Evolutionary conservation across 768 basidiomycete species (phyloP).

Genomic region (Udeniomyces megalosporus): DNA sequence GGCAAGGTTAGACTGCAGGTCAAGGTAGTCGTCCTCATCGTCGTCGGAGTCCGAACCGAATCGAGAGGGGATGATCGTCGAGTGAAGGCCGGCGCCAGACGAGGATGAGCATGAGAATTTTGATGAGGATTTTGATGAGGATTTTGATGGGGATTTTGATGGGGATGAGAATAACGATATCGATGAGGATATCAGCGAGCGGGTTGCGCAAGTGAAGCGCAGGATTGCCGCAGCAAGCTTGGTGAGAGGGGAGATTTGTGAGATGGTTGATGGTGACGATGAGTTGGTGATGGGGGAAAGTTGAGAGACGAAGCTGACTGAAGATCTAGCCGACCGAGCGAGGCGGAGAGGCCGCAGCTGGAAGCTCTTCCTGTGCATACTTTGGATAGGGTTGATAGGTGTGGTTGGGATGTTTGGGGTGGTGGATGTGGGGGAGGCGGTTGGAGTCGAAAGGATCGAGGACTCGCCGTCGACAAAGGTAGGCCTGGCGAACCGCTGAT

Average conservation of each 20-base stretch:
- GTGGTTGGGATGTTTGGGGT: not conserved
- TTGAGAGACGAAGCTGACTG: not conserved
- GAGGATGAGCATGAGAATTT: not conserved
- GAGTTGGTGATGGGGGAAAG: not conserved
- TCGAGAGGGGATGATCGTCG: too few species aligned
- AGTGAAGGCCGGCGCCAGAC: not conserved
- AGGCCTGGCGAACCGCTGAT: too few species aligned
- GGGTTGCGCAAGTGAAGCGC: not conserved
- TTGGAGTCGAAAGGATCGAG: too few species aligned
- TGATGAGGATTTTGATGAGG: not conserved
- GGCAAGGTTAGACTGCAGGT: too few species aligned
- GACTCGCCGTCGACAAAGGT: too few species aligned
- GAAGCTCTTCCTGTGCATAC: too few species aligned
- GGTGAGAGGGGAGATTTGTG: not conserved
- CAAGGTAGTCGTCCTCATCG: too few species aligned
- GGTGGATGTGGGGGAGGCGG: too few species aligned
- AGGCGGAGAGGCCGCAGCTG: not conserved
- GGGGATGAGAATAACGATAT: not conserved
- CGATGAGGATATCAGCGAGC: not conserved
- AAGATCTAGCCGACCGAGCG: not conserved
- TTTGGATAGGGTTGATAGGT: not conserved
- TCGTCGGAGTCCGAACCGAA: too few species aligned
- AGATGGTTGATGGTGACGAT: constrained; percentile 1
- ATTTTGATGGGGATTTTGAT: not conserved
- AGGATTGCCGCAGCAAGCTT: too few species aligned